Evolutionary conservation across 805 yeast genomes (phyloP).

Genomic region (Zygosaccharomyces kombuchaensis): DNA sequence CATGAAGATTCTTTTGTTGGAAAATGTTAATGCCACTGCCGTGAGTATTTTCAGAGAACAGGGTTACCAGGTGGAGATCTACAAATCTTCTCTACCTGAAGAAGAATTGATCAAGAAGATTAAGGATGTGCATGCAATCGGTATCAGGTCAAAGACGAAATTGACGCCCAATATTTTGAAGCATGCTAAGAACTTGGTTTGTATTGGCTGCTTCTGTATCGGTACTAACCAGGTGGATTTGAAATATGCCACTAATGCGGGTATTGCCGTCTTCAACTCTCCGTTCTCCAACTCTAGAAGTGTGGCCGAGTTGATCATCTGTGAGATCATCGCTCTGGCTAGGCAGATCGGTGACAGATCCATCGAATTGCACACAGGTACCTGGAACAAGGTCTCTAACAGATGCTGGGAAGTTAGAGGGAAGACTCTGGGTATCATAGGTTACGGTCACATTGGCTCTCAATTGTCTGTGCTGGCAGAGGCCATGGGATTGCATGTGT

Average conservation of each 20-base stretch:
- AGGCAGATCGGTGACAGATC: slow-evolving; percentile 97
- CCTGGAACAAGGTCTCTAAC: slow-evolving; percentile 94
- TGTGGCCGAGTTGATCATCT: slow-evolving; percentile 95
- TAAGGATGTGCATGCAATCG: slow-evolving; percentile 90
- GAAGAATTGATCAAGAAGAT: slow-evolving; percentile 93
- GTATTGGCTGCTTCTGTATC: slow-evolving; percentile 96
- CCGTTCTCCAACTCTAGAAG: slow-evolving; percentile 98
- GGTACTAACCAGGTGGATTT: slow-evolving; percentile 98
- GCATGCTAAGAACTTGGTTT: slow-evolving; percentile 85
- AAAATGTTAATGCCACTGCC: slow-evolving; percentile 92
- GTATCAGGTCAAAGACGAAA: slow-evolving; percentile 95
- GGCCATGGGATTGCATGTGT: slow-evolving; percentile 94
- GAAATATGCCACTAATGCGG: slow-evolving; percentile 83
- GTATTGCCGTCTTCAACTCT: slow-evolving; percentile 96
- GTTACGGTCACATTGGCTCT: slow-evolving; percentile 97
- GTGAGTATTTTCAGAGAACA: slow-evolving; percentile 76
- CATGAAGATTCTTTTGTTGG: slow-evolving; percentile 83
- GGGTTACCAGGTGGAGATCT: slow-evolving; percentile 96
- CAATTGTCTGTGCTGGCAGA: slow-evolving; percentile 96
- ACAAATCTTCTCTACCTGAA: slow-evolving; percentile 84
- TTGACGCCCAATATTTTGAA: slow-evolving; percentile 72
- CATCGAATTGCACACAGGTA: slow-evolving; percentile 90
- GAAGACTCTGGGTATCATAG: slow-evolving; percentile 93
- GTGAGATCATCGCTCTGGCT: slow-evolving; percentile 88
- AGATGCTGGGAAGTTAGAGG: slow-evolving; percentile 99